Conservation (phyloP, 768 basidiomycete genomes). For the Rhodotorula toruloides region DNA sequence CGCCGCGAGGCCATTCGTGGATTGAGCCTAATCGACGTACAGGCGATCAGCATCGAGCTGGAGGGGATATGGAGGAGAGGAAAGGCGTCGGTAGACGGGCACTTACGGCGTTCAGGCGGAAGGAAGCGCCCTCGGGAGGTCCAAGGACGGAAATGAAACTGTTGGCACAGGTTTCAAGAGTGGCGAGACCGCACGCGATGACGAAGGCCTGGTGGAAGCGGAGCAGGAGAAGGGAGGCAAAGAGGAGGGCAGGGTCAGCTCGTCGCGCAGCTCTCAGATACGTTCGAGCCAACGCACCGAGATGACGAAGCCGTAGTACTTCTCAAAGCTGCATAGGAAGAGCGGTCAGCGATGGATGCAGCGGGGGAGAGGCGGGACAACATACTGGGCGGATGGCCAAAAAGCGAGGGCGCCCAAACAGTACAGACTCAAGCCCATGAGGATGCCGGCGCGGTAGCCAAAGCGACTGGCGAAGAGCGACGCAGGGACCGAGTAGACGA, state of each 20-base stretch:
- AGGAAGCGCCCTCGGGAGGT: constrained; percentile 63
- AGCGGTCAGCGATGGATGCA: no score
- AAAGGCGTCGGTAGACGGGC: no score
- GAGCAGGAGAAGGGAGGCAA: no score
- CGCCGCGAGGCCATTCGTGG: constrained; percentile 57
- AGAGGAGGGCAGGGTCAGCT: neutral
- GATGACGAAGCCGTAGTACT: constrained; percentile 60
- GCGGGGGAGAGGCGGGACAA: constrained; percentile 50
- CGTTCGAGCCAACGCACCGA: neutral
- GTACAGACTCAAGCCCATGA: constrained; percentile 44
- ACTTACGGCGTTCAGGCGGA: constrained; percentile 68
- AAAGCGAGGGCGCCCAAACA: constrained; percentile 64
- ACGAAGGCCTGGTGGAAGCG: no score
- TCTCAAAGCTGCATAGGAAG: no score
- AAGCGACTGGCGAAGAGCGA: constrained; percentile 56
- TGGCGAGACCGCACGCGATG: constrained; percentile 55
- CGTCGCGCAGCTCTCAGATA: no score
- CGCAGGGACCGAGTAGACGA: constrained; percentile 47
- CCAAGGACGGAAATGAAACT: constrained; percentile 53
- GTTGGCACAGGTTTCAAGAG: constrained; percentile 51
- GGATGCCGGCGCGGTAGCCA: constrained; percentile 26
- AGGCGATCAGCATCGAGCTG: constrained; percentile 65
- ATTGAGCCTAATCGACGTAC: constrained; percentile 69
- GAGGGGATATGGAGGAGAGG: constrained; percentile 49
- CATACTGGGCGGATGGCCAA: constrained; percentile 67